These are phyloP conservation scores for Canna indica DNA, from an alignment of 176 grass and related monocot genomes.

Conservation along the genomic window DNA sequence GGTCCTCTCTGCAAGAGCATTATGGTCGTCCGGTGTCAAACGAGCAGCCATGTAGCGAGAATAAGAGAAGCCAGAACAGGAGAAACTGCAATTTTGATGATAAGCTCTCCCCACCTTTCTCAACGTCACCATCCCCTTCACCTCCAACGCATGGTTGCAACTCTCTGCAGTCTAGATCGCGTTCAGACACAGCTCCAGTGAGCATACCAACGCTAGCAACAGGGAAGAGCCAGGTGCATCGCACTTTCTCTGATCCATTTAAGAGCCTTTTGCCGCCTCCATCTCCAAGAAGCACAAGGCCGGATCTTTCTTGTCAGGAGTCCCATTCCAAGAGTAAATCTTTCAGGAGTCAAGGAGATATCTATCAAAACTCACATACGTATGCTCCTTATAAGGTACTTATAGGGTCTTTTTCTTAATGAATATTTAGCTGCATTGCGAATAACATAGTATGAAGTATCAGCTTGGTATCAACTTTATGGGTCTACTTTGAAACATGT, in stretches of 20 bases:
- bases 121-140: constrained; percentile 58
- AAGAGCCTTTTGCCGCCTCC: constrained; percentile 58
- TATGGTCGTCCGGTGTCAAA: neutral
- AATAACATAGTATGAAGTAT: no score
- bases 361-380: constrained; percentile 28
- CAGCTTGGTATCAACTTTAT: no score
- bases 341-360: constrained; percentile 43
- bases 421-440: no score
- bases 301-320: constrained; percentile 31
- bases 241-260: constrained; percentile 46
- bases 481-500: no score
- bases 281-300: constrained; percentile 42
- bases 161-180: constrained; percentile 40
- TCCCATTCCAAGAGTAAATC: constrained; percentile 50
- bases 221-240: constrained; percentile 38
- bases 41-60: constrained; percentile 24
- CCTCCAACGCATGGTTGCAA: constrained; percentile 48
- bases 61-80: constrained; percentile 45
- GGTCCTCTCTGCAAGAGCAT: neutral
- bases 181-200: constrained; percentile 40
- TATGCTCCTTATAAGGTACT: constrained; percentile 52
- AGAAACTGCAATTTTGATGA: constrained; percentile 22
- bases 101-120: constrained; percentile 50
- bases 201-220: constrained; percentile 38
- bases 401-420: neutral